Percentiles rank a stretch among this genome's conserved stretches.
Evolutionary conservation across 2,329 filamentous ascomycete species (phyloP).

Genomic region (Clarireedia paspali): DNA sequence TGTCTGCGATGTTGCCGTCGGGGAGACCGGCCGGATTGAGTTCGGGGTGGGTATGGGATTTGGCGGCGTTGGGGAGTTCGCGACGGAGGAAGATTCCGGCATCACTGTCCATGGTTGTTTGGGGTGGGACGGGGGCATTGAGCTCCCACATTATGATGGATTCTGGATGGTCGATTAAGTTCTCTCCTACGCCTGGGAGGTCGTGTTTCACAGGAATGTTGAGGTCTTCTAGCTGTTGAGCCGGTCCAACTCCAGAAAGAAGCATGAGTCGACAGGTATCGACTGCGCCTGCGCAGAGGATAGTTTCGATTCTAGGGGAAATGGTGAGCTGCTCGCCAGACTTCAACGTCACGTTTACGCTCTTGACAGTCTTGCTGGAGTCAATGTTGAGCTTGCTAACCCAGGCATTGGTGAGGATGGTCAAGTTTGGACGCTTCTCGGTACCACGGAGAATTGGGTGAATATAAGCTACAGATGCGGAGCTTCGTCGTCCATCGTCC

Average conservation of each 20-base stretch:
- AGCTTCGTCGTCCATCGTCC: conserved; percentile 75
- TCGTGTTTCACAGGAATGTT: conserved; percentile 28
- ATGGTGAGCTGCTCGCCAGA: conserved; percentile 48
- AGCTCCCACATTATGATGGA: conserved; percentile 44
- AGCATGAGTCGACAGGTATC: conserved; percentile 33
- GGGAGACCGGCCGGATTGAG: conserved; percentile 33
- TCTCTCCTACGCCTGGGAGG: conserved; percentile 31
- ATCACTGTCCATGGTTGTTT: conserved; percentile 44
- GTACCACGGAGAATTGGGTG: conserved; percentile 81
- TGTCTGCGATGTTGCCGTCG: conserved; percentile 70
- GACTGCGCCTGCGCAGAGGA: conserved; percentile 33
- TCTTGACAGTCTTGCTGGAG: conserved; percentile 59
- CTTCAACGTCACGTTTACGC: conserved; percentile 58
- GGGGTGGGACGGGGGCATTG: conserved; percentile 32
- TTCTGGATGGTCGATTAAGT: conserved; percentile 31
- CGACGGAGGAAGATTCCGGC: conserved; percentile 64
- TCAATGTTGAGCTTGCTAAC: conserved; percentile 71
- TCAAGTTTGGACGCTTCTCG: conserved; percentile 76
- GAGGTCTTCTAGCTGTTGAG: conserved; percentile 26
- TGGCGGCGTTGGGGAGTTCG: conserved; percentile 57
- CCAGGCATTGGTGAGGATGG: conserved; percentile 80
- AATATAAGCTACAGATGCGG: conserved; percentile 85
- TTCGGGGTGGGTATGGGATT: conserved; percentile 37
- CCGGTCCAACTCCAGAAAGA: conserved; percentile 32
- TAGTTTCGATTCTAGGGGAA: conserved; percentile 63